Evolutionary conservation across 176 grass and related monocot genomes (phyloP).

Genomic region (Poa pratensis): DNA sequence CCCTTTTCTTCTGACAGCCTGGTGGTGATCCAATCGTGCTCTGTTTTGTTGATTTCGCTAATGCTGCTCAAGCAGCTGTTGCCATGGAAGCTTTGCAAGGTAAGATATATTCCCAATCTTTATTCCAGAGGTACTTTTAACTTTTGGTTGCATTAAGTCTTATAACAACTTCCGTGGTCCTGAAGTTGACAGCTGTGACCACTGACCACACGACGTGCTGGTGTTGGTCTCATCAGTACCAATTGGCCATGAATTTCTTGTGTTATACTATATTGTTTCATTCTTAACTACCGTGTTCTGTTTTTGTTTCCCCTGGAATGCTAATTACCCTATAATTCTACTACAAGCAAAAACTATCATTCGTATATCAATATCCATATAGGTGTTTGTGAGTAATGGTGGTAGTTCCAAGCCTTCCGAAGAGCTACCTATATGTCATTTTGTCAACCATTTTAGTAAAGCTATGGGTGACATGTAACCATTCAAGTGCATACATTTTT

Average conservation of each 20-base stretch:
- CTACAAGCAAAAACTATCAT: neutral
- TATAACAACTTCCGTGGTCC: neutral
- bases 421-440: neutral
- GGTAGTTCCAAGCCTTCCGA: neutral
- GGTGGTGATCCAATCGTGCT: slow-evolving; percentile 72
- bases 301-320: neutral
- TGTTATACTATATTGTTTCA: neutral
- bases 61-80: slow-evolving; percentile 73
- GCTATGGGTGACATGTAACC: neutral
- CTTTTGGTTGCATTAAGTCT: neutral
- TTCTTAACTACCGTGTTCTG: neutral
- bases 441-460: neutral
- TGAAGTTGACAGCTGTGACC: slow-evolving; percentile 11
- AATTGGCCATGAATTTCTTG: slow-evolving; percentile 9
- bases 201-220: neutral
- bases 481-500: neutral
- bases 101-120: slow-evolving; percentile 44
- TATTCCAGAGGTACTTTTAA: slow-evolving; percentile 20
- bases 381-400: neutral
- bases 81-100: slow-evolving; percentile 88
- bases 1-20: slow-evolving; percentile 55
- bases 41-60: slow-evolving; percentile 83
- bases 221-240: neutral
- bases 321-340: slow-evolving; percentile 1
- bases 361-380: neutral